Evolutionary conservation across 805 yeast species (phyloP).

Genomic region (Lipomyces spencermartinsiae): DNA sequence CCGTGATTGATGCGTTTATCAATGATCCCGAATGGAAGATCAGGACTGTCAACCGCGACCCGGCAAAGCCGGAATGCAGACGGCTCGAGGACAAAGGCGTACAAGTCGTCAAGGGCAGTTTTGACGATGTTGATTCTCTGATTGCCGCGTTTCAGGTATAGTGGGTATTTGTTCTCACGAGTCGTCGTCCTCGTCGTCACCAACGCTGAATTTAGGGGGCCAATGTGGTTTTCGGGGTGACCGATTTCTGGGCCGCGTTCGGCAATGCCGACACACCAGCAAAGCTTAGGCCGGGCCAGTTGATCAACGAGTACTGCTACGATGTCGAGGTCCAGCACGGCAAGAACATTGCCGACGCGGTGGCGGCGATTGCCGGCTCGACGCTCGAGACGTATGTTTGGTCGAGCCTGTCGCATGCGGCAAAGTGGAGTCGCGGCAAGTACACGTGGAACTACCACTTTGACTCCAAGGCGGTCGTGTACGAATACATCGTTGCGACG

Average conservation of each 20-base stretch:
- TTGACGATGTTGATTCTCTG: background rate
- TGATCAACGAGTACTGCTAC: background rate
- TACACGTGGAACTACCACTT: background rate
- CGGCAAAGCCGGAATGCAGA: no score
- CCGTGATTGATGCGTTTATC: no score
- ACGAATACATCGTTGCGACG: background rate
- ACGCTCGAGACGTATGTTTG: background rate
- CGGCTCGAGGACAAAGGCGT: no score
- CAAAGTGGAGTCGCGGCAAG: background rate
- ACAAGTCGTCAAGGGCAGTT: no score
- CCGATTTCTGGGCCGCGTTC: conserved; percentile 1
- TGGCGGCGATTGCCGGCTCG: background rate
- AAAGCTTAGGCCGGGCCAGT: background rate
- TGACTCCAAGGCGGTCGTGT: background rate
- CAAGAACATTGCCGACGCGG: background rate
- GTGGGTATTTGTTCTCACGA: no score
- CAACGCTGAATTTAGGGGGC: no score
- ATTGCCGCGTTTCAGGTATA: conserved; percentile 7
- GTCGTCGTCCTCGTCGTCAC: no score
- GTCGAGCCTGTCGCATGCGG: background rate
- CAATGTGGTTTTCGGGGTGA: background rate
- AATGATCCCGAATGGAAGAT: no score
- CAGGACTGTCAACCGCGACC: no score
- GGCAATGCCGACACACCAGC: background rate
- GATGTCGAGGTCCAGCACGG: background rate